A percentile compares a stretch with the other conserved stretches of the same genome.
Conservation (phyloP, 164 flowering plant genomes). For the Liquidambar formosana region DNA sequence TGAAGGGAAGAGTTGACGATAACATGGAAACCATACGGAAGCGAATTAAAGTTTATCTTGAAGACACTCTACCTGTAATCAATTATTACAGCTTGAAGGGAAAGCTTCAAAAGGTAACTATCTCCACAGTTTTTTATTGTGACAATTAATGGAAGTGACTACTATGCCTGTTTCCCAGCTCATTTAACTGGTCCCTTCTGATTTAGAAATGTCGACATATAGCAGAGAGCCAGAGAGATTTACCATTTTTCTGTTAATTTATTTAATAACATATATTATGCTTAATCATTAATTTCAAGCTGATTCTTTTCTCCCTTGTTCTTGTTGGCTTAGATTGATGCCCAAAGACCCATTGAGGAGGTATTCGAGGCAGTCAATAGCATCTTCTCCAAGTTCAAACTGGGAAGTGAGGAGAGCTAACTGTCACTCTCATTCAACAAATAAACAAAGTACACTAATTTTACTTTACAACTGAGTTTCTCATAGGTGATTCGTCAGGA, state of each 20-base stretch:
- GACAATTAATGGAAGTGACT: too few relatives aligned
- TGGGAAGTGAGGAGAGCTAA: neutral
- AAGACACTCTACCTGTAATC: slow-evolving; percentile 33
- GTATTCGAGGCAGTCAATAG: slow-evolving; percentile 19
- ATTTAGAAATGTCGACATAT: too few relatives aligned
- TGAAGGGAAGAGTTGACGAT: slow-evolving; percentile 37
- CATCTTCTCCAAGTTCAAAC: neutral
- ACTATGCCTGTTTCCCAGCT: too few relatives aligned
- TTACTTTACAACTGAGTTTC: neutral
- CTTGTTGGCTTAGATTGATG: slow-evolving; percentile 9
- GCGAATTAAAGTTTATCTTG: slow-evolving; percentile 28
- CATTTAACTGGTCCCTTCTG: too few relatives aligned
- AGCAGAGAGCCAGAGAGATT: too few relatives aligned
- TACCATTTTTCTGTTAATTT: too few relatives aligned
- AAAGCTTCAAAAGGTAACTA: slow-evolving; percentile 26
- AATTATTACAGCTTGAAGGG: slow-evolving; percentile 26
- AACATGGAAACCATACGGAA: slow-evolving; percentile 35
- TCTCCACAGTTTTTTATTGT: neutral
- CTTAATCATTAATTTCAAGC: neutral
- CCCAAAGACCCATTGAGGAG: slow-evolving; percentile 16
- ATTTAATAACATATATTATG: neutral
- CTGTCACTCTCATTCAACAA: neutral
- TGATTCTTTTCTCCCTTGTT: neutral
- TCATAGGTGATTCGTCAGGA: too few relatives aligned
- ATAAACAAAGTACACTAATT: neutral